phyloP scores from a whole-genome alignment of 257 asterid species.

The Nemophila menziesii region DNA sequence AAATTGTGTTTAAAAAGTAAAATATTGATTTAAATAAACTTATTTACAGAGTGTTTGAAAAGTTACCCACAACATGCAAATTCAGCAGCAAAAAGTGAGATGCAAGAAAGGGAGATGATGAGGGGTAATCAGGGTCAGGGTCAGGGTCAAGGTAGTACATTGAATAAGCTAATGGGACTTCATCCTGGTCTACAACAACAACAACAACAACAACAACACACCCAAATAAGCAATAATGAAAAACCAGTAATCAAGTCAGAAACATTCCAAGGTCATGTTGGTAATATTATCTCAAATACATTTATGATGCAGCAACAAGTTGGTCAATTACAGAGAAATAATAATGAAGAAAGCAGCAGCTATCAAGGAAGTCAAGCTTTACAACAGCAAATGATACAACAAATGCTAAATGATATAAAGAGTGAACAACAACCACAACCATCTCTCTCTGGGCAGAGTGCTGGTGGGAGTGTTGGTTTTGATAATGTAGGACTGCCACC shows the following conservation, averaged over 20 bases:
- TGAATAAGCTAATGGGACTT: constrained; percentile 46
- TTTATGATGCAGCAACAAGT: constrained; percentile 18
- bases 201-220: too few relatives aligned
- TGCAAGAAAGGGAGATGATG: constrained; percentile 39
- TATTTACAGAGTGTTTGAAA: constrained; percentile 69
- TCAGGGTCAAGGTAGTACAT: constrained; percentile 40
- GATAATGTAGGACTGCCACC: constrained; percentile 23
- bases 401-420: constrained; percentile 47
- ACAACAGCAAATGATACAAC: constrained; percentile 76
- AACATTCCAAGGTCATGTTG: constrained; percentile 31
- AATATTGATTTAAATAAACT: not conserved
- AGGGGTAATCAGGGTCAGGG: constrained; percentile 43
- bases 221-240: constrained; percentile 25
- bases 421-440: constrained; percentile 36
- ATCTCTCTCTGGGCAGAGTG: constrained; percentile 21
- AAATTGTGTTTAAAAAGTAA: too few relatives aligned
- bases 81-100: constrained; percentile 36
- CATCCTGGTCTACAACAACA: constrained; percentile 54
- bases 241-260: constrained; percentile 31
- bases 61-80: constrained; percentile 41
- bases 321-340: constrained; percentile 23
- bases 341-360: constrained; percentile 22
- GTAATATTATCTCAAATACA: constrained; percentile 16
- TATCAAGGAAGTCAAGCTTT: constrained; percentile 35
- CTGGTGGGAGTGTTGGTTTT: constrained; percentile 23